Percentiles rank a stretch among this genome's conserved stretches.
Conservation (phyloP, 2,329 filamentous ascomycete genomes). For the Akanthomyces muscarius region DNA sequence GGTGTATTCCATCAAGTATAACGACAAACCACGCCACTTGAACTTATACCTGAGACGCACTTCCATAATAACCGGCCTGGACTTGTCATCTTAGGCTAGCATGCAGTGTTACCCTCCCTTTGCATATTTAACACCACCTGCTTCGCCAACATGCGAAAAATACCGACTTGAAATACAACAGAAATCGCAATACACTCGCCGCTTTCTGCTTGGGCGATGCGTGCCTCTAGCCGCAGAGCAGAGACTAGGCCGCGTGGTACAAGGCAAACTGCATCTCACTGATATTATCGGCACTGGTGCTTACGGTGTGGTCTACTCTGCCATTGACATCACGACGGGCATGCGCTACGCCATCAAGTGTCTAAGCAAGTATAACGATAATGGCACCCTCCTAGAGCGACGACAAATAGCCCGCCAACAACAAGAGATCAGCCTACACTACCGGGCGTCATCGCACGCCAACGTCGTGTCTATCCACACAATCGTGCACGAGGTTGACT, state of each 20-base stretch:
- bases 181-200: constrained; percentile 32
- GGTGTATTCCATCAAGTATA: constrained; percentile 7
- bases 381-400: constrained; percentile 68
- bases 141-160: constrained; percentile 53
- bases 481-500: constrained; percentile 87
- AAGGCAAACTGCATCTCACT: constrained; percentile 76
- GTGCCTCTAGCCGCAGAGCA: constrained; percentile 70
- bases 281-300: constrained; percentile 87
- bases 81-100: constrained; percentile 37
- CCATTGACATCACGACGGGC: constrained; percentile 76
- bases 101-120: constrained; percentile 57
- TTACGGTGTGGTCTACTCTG: constrained; percentile 93
- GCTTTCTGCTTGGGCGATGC: constrained; percentile 41
- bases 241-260: constrained; percentile 77
- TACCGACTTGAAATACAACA: constrained; percentile 39
- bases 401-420: constrained; percentile 88
- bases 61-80: constrained; percentile 18
- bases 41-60: not conserved
- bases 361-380: constrained; percentile 80
- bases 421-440: constrained; percentile 87
- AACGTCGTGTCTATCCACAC: constrained; percentile 93
- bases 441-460: constrained; percentile 79
- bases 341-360: constrained; percentile 93
- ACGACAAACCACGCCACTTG: not conserved
- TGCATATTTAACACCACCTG: constrained; percentile 56